Base-by-base conservation (phyloP, 768 basidiomycete species). In the Pluteus cervinus region DNA sequence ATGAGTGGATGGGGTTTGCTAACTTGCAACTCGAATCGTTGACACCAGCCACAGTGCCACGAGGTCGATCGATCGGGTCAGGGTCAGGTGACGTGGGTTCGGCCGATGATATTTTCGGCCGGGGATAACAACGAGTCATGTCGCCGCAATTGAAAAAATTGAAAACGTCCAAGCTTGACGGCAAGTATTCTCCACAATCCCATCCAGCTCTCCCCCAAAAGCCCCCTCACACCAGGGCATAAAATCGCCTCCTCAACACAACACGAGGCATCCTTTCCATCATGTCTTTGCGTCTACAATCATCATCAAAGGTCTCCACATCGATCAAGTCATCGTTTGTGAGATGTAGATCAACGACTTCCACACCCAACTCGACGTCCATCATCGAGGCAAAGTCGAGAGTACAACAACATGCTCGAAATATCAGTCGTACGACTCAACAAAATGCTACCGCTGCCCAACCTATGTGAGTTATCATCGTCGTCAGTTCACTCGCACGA, bases 341-440 rank as follows among this genome's bases (percentile, higher is more conserved):
- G 8, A 65, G 80, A 47, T 64, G 66, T 34, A 65, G 66, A 43
- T 79, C 78, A 1, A 76, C 77, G 6, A 61, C 61, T 35, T 63
- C 71, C 7, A 45, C 65, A 21, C 45, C 63, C 2, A 24, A 17
- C 11, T 40, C 36, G 7, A 38, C 56, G 31, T 76, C 79, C 10
- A 81, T 85, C 55, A 54, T 83, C 40, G 88, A 91, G 29, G 87
- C 87, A 29, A 88, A 85, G 65, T 75, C 76, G 34, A 77, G 86
- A 61, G 82, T 90, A 36, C 66, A 75, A 50, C 86, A 87, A 50
- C 80, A 84, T 62, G 81, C 79, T 7, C 67, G 89, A 49, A 68
- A 75, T 51, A 75, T 91, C 54, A 86, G 83, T 55, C 77, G 79
- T 43, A 73, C 82, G 9, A 74, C 82, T 5, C 55, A 65, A 14